phyloP scores from a whole-genome alignment of 225 moss, liverwort and hornwort genomes.

The Antitrichia curtipendula region DNA sequence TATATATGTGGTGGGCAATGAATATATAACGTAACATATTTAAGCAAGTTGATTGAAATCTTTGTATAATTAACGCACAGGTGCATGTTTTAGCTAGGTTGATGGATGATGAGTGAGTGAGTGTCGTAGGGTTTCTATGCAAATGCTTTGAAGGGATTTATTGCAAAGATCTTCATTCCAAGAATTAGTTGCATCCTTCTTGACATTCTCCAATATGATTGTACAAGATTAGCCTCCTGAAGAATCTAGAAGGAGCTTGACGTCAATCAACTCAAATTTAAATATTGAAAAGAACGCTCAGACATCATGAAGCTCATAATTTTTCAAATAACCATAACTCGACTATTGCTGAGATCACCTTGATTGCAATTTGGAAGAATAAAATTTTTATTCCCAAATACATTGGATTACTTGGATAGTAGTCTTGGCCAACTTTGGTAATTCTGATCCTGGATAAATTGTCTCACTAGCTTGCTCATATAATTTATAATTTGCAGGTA shows the following conservation, averaged over 20 bases:
- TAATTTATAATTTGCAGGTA: neutral
- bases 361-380: neutral
- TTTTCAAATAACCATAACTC: neutral
- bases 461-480: neutral
- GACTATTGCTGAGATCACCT: neutral
- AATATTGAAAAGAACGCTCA: neutral
- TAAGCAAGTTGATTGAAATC: too few relatives aligned
- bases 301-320: neutral
- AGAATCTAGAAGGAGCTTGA: neutral
- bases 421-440: neutral
- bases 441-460: neutral
- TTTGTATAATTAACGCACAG: too few relatives aligned
- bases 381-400: neutral
- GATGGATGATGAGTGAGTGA: too few relatives aligned
- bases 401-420: neutral
- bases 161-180: too few relatives aligned
- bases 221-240: neutral
- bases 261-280: neutral
- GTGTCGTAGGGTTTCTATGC: too few relatives aligned
- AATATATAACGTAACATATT: too few relatives aligned
- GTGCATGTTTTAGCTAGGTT: too few relatives aligned
- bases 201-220: neutral
- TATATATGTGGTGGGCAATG: too few relatives aligned
- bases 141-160: too few relatives aligned
- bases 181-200: neutral